Evolutionary conservation across 2,329 filamentous ascomycete genomes (phyloP).

Genomic region (Ophiostoma himal-ulmi): DNA sequence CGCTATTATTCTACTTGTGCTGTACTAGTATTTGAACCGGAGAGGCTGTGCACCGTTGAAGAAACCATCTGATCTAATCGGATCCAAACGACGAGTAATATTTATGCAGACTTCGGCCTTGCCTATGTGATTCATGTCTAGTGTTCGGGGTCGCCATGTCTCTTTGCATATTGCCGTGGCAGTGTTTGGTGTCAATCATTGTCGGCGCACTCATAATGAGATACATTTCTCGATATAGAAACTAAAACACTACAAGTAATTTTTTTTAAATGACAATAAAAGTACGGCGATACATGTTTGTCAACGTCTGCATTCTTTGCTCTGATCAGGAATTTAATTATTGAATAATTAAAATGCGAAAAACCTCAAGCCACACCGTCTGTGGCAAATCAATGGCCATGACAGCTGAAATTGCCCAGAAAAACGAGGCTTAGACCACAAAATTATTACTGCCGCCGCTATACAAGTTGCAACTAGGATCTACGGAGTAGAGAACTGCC

Average conservation of each 20-base stretch:
- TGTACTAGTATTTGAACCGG: neutral
- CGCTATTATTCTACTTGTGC: neutral
- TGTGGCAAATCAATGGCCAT: neutral
- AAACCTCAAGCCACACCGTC: neutral
- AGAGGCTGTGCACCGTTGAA: neutral
- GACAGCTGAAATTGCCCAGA: constrained; percentile 23
- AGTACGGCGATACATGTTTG: no score
- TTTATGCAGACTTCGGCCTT: neutral
- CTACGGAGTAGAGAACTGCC: neutral
- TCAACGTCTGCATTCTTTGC: no score
- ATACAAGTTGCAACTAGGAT: neutral
- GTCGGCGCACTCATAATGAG: no score
- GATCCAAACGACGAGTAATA: neutral
- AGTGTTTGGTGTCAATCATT: neutral
- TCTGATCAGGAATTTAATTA: no score
- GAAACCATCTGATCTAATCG: neutral
- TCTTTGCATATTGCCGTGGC: neutral
- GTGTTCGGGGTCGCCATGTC: neutral
- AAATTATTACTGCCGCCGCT: neutral
- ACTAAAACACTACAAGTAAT: no score
- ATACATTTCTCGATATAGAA: no score
- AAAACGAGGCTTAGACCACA: constrained; percentile 20
- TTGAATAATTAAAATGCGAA: neutral
- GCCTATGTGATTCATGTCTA: neutral
- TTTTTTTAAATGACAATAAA: no score